Evolutionary conservation across 495 filamentous ascomycete genomes (phyloP), one percentile per base, ranked within the genome.

Genomic region (Penicillium cosmopolitanum): DNA sequence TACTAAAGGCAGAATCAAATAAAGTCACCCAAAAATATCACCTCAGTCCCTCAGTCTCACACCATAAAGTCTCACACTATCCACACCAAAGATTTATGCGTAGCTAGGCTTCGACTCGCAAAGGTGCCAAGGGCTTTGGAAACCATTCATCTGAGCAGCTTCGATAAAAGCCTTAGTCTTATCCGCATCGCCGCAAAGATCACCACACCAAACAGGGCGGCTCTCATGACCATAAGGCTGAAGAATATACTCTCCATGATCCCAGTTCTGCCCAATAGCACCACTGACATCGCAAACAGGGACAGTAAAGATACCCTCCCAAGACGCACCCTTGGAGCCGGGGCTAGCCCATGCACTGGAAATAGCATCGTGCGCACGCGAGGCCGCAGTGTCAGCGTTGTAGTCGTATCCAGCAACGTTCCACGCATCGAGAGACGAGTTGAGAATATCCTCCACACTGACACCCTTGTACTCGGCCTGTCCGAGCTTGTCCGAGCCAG

Each of bases 251-350:
- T 64, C 51, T 40, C 64, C 64, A 5, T 18, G 16, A 33, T 65
- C 15, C 28, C 60, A 62, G 18, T 63, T 36, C 16, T 51, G 11
- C 11, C 50, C 25, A 21, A 69, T 54, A 3, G 68, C 61, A 18
- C 11, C 34, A 28, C 60, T 40, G 15, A 73, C 65, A 57, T 73
- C 63, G 33, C 70, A 73, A 19, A 67, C 66, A 2, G 70, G 68
- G 28, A 72, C 55, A 10, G 66, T 72, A 48, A 71, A 69, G 9
- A 65, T 66, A 40, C 69, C 67, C 55, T 72, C 68, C 68, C 58
- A 67, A 56, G 56, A 53, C 11, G 67, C 59, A 16, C 69, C 69
- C 40, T 70, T 50, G 8, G 54, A 21, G 21, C 57, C 63, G 4
- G 67, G 65, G 33, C 60, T 66, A 15, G 46, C 51, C 69, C 65